Percentiles rank a stretch among this genome's conserved stretches.
Evolutionary conservation across 2,329 filamentous ascomycete species (phyloP).

Genomic region (Xylaria sp.): DNA sequence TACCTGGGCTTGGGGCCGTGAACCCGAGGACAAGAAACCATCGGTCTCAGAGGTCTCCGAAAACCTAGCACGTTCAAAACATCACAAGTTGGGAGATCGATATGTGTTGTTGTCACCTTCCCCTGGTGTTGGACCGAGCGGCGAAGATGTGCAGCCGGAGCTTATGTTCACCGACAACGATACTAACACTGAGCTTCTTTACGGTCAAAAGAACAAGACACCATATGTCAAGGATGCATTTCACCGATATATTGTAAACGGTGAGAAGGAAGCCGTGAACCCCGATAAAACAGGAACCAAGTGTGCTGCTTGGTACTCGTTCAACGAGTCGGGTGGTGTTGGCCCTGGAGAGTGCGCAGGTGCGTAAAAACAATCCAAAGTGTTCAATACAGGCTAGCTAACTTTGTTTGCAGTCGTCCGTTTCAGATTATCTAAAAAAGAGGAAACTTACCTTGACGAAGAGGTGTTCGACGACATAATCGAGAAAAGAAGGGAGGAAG

Average conservation of each 20-base stretch:
- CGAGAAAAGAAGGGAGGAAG: conserved; percentile 85
- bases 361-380: conserved; percentile 60
- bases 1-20: conserved; percentile 94
- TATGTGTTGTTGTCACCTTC: conserved; percentile 90
- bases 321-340: conserved; percentile 89
- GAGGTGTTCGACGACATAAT: conserved; percentile 92
- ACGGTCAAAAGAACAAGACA: conserved; percentile 79
- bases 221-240: conserved; percentile 96
- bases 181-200: conserved; percentile 83
- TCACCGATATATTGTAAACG: conserved; percentile 85
- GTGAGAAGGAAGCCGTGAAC: conserved; percentile 83
- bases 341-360: conserved; percentile 91
- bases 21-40: conserved; percentile 80
- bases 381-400: conserved; percentile 21
- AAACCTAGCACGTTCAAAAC: conserved; percentile 78
- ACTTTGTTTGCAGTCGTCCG: conserved; percentile 73
- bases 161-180: conserved; percentile 96
- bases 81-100: conserved; percentile 82
- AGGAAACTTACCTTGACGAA: conserved; percentile 85
- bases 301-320: conserved; percentile 88
- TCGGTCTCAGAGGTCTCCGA: conserved; percentile 74
- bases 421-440: conserved; percentile 83
- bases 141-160: conserved; percentile 84
- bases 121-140: conserved; percentile 80
- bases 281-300: conserved; percentile 85